These are phyloP conservation scores for Durotheca rogersii DNA, from an alignment of 495 filamentous ascomycete species.

Conservation along the genomic window DNA sequence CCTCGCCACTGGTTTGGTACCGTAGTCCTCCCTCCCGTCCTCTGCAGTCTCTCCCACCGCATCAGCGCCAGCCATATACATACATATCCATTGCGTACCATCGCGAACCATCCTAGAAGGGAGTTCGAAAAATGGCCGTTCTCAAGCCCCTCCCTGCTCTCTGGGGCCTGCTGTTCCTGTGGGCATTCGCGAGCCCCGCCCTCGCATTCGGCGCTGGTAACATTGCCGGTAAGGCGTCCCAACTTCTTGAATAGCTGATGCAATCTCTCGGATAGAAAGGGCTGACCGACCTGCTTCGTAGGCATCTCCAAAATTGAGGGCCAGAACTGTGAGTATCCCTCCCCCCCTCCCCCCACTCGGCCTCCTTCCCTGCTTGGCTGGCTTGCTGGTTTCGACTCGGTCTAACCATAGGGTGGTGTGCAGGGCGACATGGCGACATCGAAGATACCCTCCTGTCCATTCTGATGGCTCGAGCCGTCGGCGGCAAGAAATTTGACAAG, in stretches of 20 bases:
- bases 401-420: conserved; percentile 15
- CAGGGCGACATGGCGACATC: conserved; percentile 91
- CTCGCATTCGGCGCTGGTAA: conserved; percentile 87
- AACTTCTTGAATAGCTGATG: neutral
- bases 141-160: conserved; percentile 45
- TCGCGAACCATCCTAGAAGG: no score
- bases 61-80: conserved; percentile 10
- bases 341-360: no score
- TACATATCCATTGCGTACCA: neutral
- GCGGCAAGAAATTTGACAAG: conserved; percentile 84
- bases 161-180: conserved; percentile 46
- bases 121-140: conserved; percentile 40
- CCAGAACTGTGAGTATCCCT: conserved; percentile 60
- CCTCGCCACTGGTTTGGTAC: conserved; percentile 1
- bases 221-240: conserved; percentile 54
- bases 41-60: neutral
- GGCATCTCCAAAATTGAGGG: conserved; percentile 75
- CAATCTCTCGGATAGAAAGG: neutral
- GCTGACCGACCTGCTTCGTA: conserved; percentile 39
- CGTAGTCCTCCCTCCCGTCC: neutral
- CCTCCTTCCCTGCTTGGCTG: no score
- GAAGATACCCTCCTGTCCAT: conserved; percentile 82
- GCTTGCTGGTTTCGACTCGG: no score
- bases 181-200: conserved; percentile 57
- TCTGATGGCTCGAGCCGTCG: conserved; percentile 70